Evolutionary conservation across 441 rosid genomes (phyloP), one percentile per base, ranked within the genome.

Genomic region (Sinapis alba): DNA sequence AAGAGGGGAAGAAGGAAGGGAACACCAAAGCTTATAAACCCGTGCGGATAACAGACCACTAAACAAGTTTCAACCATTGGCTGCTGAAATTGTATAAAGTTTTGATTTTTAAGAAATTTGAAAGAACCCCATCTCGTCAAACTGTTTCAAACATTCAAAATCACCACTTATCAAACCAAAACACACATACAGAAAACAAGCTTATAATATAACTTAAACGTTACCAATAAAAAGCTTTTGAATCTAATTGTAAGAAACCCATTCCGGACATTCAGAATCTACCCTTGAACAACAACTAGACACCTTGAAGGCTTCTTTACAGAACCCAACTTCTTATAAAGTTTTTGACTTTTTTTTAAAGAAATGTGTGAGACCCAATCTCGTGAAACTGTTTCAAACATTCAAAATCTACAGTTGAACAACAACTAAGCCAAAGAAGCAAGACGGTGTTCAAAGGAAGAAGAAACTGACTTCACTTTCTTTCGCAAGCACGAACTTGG

Each of bases 391-490:
- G 32, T 28, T 28, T 28, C 32, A 28, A 28, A 28, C 32, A 28
- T 28, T 28, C 32, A 28, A 28, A 28, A 28, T 28, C 32, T 5
- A 28, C 32, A 27, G 5, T 27, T 27, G 24, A 23, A 3, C 24
- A 28, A 4, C 32, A 28, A 34, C 34, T 8, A 15, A 47, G 20
- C 10, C 4, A 47, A 47, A 47, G 1, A 47, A 47, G 21, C 21
- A 47, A 47, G 38, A 19, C 54, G 2, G 67, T 60, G 65, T 34
- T 59, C 28, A 65, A 74, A 66, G 9, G 34, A 43, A 1, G 5
- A 79, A 75, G 75, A 73, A 67, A 78, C 92, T 69, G 68, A 91
- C 99, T 92, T 91, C 98, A 68, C 90, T 91, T 57, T 92, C 97
- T 82, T 74, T 92, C 45, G 95, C 92, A 78, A 75, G 74, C 58